These are phyloP conservation scores for Lentinula sp. DNA, from an alignment of 768 basidiomycete genomes.

Conservation along the genomic window DNA sequence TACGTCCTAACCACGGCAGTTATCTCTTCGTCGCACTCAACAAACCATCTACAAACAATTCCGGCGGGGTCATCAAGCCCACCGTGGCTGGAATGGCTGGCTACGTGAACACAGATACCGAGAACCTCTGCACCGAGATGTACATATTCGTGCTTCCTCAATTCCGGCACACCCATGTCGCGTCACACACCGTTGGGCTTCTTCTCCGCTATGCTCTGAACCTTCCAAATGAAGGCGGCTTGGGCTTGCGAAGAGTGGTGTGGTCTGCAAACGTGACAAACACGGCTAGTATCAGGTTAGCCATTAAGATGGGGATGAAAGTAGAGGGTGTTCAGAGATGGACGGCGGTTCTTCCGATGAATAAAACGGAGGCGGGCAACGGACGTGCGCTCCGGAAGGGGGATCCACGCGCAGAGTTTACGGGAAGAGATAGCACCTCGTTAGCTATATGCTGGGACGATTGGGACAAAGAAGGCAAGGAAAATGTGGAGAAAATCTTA, in stretches of 20 bases:
- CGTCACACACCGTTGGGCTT: constrained; percentile 37
- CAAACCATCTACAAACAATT: neutral
- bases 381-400: constrained; percentile 25
- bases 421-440: constrained; percentile 41
- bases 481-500: constrained; percentile 22
- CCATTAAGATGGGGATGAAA: constrained; percentile 48
- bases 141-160: constrained; percentile 40
- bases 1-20: neutral
- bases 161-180: constrained; percentile 42
- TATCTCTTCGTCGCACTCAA: neutral
- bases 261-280: constrained; percentile 48
- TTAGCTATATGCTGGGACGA: constrained; percentile 55
- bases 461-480: constrained; percentile 42
- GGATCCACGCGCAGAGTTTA: constrained; percentile 23
- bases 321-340: constrained; percentile 42
- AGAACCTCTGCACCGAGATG: constrained; percentile 36
- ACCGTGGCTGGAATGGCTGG: neutral
- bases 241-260: constrained; percentile 48
- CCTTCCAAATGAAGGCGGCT: constrained; percentile 29
- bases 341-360: constrained; percentile 34
- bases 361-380: constrained; percentile 22
- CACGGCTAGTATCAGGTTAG: constrained; percentile 34
- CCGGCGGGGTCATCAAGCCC: neutral
- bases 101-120: constrained; percentile 22
- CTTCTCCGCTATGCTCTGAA: constrained; percentile 34